These are phyloP conservation scores for Diospyros kaki DNA, from an alignment of 148 eudicot species.

Conservation along the genomic window DNA sequence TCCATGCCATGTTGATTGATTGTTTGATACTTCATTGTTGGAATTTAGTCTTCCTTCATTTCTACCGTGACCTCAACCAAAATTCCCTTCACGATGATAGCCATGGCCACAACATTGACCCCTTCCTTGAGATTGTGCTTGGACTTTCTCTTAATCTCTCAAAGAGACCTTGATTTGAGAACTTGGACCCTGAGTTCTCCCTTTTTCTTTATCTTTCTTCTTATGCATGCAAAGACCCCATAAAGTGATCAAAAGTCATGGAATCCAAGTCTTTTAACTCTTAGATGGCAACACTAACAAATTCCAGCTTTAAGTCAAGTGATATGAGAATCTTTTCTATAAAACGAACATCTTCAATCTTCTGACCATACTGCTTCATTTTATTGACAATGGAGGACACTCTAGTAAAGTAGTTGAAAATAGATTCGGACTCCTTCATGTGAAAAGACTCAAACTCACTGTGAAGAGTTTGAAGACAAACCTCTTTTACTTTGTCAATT, in stretches of 20 bases:
- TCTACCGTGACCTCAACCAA: neutral
- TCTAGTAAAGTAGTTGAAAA: slow-evolving; percentile 9
- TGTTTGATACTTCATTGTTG: neutral
- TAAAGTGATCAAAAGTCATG: neutral
- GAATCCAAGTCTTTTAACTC: slow-evolving; percentile 8
- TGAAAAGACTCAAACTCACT: slow-evolving; percentile 10
- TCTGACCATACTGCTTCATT: slow-evolving; percentile 14
- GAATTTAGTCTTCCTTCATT: neutral
- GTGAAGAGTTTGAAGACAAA: slow-evolving; percentile 8
- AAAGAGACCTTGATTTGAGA: neutral
- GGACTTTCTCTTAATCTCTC: neutral
- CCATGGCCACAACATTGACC: neutral
- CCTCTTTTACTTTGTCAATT: neutral
- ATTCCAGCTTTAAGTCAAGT: neutral
- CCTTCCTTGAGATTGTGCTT: neutral
- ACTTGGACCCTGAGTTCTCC: no score
- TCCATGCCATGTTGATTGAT: neutral
- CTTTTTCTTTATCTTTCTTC: neutral
- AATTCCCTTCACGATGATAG: neutral
- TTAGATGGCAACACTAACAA: neutral
- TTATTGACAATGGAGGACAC: slow-evolving; percentile 10
- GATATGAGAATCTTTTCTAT: slow-evolving; percentile 8
- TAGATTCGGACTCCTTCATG: slow-evolving; percentile 9
- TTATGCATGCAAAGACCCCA: neutral
- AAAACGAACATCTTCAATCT: neutral